Evolutionary conservation across 768 basidiomycete genomes (phyloP), one percentile per base, ranked within the genome.

Genomic region (Auricularia heimuer): DNA sequence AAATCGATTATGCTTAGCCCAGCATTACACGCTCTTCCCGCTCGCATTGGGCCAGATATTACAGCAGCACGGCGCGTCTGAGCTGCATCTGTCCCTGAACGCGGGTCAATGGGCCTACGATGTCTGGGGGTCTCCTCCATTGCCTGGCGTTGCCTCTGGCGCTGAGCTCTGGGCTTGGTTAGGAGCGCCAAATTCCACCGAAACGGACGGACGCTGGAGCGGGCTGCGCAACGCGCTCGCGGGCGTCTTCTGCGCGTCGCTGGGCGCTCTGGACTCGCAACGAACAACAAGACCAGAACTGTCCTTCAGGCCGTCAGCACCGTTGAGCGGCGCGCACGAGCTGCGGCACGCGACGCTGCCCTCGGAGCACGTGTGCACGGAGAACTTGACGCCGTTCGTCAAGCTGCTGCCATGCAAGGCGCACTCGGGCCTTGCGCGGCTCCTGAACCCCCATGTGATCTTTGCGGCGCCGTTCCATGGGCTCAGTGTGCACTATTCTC

Each of bases 401-500:
- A 94, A 96, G 72, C 85, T 98, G 10, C 78, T 98, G 1, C 97
- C 97, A 0, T 98, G 96, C 79, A 92, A 97, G 71, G 86, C 90
- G 3, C 77, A 82, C 21, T 92, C 94, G 0, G 95, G 97, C 12
- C 81, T 98, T 24, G 90, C 93, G 0, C 79, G 76, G 16, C 80
- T 98, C 29, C 79, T 98, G 54, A 92, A 94, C 71, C 90, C 93
- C 0, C 92, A 96, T 69, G 82, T 80, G 3, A 75, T 96, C 3
- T 94, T 98, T 69, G 91, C 93, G 68, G 90, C 92, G 3, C 88
- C 93, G 69, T 97, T 92, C 90, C 93, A 96, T 71, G 90, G 91
- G 1, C 83, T 98, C 71, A 84, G 87, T 8, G 77, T 96, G 1
- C 88, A 93, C 72, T 90, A 92, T 35, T 62, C 66, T 3, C 87